These are phyloP conservation scores for Aspergillus sp. DNA, from an alignment of 2,329 filamentous ascomycete genomes.

Conservation along the genomic window DNA sequence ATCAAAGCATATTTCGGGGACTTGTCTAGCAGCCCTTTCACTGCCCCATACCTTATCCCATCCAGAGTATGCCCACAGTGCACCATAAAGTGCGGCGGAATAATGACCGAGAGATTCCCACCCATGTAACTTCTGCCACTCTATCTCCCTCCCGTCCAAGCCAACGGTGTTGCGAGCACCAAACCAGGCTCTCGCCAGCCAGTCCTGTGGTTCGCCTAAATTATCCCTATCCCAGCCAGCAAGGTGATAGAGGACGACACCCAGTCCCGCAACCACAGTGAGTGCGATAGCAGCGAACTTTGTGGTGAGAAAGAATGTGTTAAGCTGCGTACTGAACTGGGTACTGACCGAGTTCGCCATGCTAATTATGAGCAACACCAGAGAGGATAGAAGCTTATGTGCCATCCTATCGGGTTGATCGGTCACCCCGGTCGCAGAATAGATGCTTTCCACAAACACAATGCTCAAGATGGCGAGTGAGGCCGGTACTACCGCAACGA, in stretches of 20 bases:
- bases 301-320: conserved; percentile 17
- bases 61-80: conserved; percentile 20
- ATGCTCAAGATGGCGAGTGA: conserved; percentile 21
- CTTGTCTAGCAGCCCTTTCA: too few relatives aligned
- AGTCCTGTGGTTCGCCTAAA: conserved; percentile 3
- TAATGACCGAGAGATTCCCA: conserved; percentile 21
- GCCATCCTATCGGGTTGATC: conserved; percentile 1
- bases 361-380: conserved; percentile 10
- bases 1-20: too few relatives aligned
- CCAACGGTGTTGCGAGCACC: conserved; percentile 10
- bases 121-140: conserved; percentile 15
- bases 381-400: conserved; percentile 12
- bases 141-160: conserved; percentile 14
- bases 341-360: conserved; percentile 21
- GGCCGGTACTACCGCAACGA: conserved; percentile 20
- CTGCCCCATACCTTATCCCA: conserved; percentile 19
- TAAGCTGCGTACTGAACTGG: conserved; percentile 15
- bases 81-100: conserved; percentile 19
- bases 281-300: conserved; percentile 17
- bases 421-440: conserved; percentile 13
- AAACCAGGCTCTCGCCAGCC: conserved; percentile 18
- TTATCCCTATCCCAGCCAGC: background rate
- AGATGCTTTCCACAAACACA: conserved; percentile 23
- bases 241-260: conserved; percentile 12
- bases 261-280: conserved; percentile 12